Conservation (phyloP, 2,329 filamentous ascomycete genomes). For the Drechslerella coelobrocha region DNA sequence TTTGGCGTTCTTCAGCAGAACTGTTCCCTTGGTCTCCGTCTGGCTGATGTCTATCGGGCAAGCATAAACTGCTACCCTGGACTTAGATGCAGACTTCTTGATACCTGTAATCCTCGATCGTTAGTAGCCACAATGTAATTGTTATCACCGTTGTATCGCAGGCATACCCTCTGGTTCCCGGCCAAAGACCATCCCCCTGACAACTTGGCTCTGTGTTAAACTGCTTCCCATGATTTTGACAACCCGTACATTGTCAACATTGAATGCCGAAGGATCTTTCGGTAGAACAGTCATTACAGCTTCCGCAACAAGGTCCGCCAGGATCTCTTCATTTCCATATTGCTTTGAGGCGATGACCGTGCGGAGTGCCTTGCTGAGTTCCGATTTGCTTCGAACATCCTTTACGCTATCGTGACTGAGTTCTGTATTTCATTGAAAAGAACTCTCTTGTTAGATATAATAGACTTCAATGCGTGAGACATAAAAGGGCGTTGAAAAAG, state of each 20-base stretch:
- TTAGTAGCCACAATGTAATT: not conserved
- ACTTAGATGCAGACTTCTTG: slow-evolving; percentile 87
- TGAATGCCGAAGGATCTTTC: slow-evolving; percentile 95
- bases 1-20: slow-evolving; percentile 93
- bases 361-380: slow-evolving; percentile 92
- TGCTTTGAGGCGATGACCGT: slow-evolving; percentile 98
- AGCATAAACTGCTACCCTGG: slow-evolving; percentile 96
- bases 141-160: slow-evolving; percentile 43
- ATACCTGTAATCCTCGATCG: slow-evolving; percentile 56
- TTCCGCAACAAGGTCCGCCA: slow-evolving; percentile 86
- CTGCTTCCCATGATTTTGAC: slow-evolving; percentile 99
- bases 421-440: slow-evolving; percentile 61
- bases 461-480: not conserved
- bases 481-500: slow-evolving; percentile 9
- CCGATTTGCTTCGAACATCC: slow-evolving; percentile 77
- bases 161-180: slow-evolving; percentile 81
- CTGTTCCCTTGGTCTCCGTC: slow-evolving; percentile 98
- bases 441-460: not conserved
- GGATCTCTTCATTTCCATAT: slow-evolving; percentile 86
- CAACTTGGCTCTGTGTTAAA: slow-evolving; percentile 89
- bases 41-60: slow-evolving; percentile 94
- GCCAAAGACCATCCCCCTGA: slow-evolving; percentile 98
- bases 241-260: slow-evolving; percentile 97
- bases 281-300: slow-evolving; percentile 85
- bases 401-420: slow-evolving; percentile 89